Conservation (phyloP, 1,284 basidiomycete species). For the Vanrija humicola region DNA sequence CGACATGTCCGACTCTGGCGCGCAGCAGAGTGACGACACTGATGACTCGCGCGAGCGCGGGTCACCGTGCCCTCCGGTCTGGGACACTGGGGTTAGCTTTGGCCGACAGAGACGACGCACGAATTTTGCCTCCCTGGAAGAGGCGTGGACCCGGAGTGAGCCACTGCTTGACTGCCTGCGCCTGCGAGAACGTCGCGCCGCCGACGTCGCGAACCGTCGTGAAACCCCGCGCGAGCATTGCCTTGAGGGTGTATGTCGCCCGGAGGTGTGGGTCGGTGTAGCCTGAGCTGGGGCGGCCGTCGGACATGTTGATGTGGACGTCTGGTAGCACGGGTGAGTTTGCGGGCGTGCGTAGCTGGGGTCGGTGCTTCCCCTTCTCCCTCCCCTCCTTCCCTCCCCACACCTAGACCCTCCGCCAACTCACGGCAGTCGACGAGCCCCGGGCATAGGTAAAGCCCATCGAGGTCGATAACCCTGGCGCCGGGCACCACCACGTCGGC, state of each 20-base stretch:
- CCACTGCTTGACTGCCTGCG: slow-evolving; percentile 19
- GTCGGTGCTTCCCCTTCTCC: no score
- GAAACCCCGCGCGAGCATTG: slow-evolving; percentile 54
- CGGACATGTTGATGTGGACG: slow-evolving; percentile 23
- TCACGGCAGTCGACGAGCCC: slow-evolving; percentile 24
- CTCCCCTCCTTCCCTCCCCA: no score
- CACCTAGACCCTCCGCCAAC: background rate
- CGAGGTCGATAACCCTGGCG: slow-evolving; percentile 11
- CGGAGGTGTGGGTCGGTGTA: slow-evolving; percentile 17
- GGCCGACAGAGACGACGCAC: background rate
- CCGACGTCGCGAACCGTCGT: slow-evolving; percentile 53
- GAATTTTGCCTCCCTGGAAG: slow-evolving; percentile 16
- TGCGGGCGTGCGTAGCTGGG: background rate
- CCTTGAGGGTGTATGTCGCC: slow-evolving; percentile 44
- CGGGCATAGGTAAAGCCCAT: slow-evolving; percentile 19
- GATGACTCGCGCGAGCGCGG: background rate
- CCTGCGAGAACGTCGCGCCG: slow-evolving; percentile 18
- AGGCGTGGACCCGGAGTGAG: slow-evolving; percentile 19
- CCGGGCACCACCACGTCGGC: background rate
- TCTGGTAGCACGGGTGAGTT: slow-evolving; percentile 5
- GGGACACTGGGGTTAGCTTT: slow-evolving; percentile 4
- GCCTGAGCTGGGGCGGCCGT: slow-evolving; percentile 9
- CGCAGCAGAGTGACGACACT: background rate
- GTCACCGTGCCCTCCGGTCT: slow-evolving; percentile 21
- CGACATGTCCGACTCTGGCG: background rate